Percentiles rank a stretch among this genome's conserved stretches.
Evolutionary conservation across 2,329 filamentous ascomycete species (phyloP).

Genomic region (Phialophora chinensis): DNA sequence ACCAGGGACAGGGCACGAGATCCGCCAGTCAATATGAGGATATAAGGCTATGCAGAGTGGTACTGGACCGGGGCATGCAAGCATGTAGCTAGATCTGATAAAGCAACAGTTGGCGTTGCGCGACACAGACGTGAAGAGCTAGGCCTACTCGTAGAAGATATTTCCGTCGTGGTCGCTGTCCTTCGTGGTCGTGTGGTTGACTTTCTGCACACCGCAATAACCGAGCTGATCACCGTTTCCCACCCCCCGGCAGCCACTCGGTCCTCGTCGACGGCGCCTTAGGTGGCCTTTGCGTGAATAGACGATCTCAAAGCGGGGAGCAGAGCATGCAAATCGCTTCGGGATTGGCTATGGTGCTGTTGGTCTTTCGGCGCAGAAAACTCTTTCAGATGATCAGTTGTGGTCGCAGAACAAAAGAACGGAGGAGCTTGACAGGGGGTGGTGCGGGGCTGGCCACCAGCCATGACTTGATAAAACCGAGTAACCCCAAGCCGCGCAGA

Average conservation of each 20-base stretch:
- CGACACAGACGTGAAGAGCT: background rate
- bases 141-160: background rate
- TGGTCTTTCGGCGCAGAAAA: background rate
- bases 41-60: background rate
- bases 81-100: background rate
- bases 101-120: background rate
- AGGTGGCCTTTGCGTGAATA: background rate
- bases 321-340: background rate
- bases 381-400: background rate
- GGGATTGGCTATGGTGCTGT: background rate
- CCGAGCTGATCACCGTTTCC: background rate
- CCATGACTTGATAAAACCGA: background rate
- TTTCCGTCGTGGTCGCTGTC: background rate
- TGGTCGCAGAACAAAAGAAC: background rate
- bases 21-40: background rate
- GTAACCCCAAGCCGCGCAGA: background rate
- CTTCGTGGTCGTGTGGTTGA: background rate
- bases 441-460: background rate
- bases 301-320: background rate
- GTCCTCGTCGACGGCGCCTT: background rate
- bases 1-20: background rate
- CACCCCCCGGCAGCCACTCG: background rate
- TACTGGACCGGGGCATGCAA: background rate
- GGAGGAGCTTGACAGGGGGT: background rate
- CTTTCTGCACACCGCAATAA: background rate